These are phyloP conservation scores for Cylindrotheca fusiformis DNA, from an alignment of 108 stramenopile species.

Conservation along the genomic window DNA sequence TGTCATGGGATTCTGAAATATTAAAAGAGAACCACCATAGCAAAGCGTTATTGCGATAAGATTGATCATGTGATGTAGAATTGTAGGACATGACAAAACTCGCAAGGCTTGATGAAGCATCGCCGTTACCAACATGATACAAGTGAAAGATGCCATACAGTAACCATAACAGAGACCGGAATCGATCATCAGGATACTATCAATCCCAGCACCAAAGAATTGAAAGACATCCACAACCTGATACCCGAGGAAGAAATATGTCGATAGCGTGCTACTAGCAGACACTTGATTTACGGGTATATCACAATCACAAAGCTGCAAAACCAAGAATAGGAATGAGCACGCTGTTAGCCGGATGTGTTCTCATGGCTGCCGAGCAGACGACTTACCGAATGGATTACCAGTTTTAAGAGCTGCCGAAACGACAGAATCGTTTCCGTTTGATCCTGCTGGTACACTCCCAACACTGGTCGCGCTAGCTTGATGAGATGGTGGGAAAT, in stretches of 20 bases:
- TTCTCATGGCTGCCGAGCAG: too few relatives aligned
- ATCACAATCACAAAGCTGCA: not conserved
- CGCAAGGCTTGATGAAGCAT: constrained; percentile 17
- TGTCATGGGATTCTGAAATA: not conserved
- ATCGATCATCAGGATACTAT: constrained; percentile 11
- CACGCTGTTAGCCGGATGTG: too few relatives aligned
- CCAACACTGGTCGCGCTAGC: not conserved
- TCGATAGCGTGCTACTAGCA: not conserved
- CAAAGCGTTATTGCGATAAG: not conserved
- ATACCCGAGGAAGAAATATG: not conserved
- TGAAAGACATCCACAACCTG: too few relatives aligned
- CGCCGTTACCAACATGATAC: not conserved
- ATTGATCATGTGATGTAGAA: constrained; percentile 25
- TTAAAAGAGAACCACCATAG: constrained; percentile 7
- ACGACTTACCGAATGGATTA: constrained; percentile 4
- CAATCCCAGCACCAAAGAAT: not conserved
- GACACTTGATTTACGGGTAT: not conserved
- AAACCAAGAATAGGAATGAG: not conserved
- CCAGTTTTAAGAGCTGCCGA: not conserved
- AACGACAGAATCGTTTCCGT: not conserved
- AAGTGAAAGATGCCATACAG: constrained; percentile 3
- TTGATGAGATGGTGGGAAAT: not conserved
- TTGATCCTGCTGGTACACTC: not conserved
- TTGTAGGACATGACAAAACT: constrained; percentile 11
- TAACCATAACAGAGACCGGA: constrained; percentile 23